These are phyloP conservation scores for Haplosporangium sp. DNA, from an alignment of 371 early-diverging fungal genomes.

Conservation along the genomic window DNA sequence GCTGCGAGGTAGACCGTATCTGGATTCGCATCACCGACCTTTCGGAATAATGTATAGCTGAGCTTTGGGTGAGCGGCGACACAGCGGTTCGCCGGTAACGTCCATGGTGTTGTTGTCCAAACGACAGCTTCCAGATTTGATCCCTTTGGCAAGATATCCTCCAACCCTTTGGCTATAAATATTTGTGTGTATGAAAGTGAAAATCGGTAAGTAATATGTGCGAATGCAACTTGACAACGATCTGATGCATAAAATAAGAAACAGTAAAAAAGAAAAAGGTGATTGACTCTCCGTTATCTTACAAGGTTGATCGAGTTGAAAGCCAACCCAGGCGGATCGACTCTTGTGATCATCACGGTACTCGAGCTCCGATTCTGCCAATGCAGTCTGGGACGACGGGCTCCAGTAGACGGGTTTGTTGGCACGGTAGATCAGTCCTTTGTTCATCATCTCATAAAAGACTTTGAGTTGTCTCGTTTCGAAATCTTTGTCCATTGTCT, in stretches of 20 bases:
- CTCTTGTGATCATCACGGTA: constrained; percentile 88
- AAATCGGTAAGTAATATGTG: too few relatives aligned
- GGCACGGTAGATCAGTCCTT: constrained; percentile 59
- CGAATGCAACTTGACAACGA: too few relatives aligned
- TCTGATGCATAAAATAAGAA: background rate
- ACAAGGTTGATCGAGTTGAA: constrained; percentile 60
- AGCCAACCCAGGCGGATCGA: constrained; percentile 79
- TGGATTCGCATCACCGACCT: constrained; percentile 23
- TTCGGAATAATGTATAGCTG: constrained; percentile 71
- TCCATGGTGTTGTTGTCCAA: constrained; percentile 99
- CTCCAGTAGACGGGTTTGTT: constrained; percentile 94
- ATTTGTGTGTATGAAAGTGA: background rate
- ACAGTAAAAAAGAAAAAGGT: constrained; percentile 2
- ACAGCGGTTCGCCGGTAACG: constrained; percentile 90
- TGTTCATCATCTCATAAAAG: constrained; percentile 80
- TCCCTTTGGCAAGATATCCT: constrained; percentile 12
- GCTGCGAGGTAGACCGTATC: constrained; percentile 61
- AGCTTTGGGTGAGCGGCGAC: constrained; percentile 83
- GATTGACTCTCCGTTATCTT: constrained; percentile 15
- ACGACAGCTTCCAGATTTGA: constrained; percentile 68
- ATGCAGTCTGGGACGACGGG: constrained; percentile 89
- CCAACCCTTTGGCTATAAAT: constrained; percentile 22
- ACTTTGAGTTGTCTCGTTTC: constrained; percentile 83
- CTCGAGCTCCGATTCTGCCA: constrained; percentile 94
- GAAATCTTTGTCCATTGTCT: constrained; percentile 82